Base-by-base conservation (phyloP, 495 filamentous ascomycete genomes). In the Cenococcum geophilum region DNA sequence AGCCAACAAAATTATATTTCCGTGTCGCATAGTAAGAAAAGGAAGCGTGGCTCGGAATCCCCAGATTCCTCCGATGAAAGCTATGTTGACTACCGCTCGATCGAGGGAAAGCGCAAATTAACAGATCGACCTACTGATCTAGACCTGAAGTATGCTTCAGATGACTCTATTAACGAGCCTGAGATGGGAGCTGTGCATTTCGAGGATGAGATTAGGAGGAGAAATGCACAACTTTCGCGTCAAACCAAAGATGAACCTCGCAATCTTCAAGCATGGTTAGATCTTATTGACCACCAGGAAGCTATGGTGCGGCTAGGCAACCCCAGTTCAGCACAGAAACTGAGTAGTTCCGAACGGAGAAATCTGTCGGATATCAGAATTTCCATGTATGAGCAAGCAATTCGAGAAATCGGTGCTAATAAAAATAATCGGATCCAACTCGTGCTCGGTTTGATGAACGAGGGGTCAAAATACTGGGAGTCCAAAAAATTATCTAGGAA, bases 381-480 rank as follows among this genome's bases (percentile, higher is more conserved):
- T 1, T 86, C 85, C 0, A 80, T 96, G n/a, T 91, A 91, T 65
- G 83, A 89, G 54, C 84, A 91, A 59, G 91, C 91, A 4, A 72
- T 97, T 5, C 73, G 75, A 36, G 81, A 85, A 55, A 76, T 79
- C 14, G 71, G 68, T 9, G 64, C 48, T 2, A 60, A 68, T 5
- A 54, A 71, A 3, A 64, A 76, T 3, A 69, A 78, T 27, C 69
- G 76, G 37, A 85, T 89, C 61, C 71, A 71, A 16, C 75, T 97
- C 1, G 61, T 90, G 4, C 62, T 87, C 1, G 83, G 83, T 10
- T 76, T 88, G 55, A 83, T 97, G 78, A 76, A 84, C 55, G 86
- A 91, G 71, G 91, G 87, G 2, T 64, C 73, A 10, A 80, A 81
- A 60, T 67, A 89, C 3, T 97, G 92, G 93, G 86, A 87, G 37